Base-by-base conservation (phyloP, 2,329 filamentous ascomycete species). In the Calonectria honghensis region DNA sequence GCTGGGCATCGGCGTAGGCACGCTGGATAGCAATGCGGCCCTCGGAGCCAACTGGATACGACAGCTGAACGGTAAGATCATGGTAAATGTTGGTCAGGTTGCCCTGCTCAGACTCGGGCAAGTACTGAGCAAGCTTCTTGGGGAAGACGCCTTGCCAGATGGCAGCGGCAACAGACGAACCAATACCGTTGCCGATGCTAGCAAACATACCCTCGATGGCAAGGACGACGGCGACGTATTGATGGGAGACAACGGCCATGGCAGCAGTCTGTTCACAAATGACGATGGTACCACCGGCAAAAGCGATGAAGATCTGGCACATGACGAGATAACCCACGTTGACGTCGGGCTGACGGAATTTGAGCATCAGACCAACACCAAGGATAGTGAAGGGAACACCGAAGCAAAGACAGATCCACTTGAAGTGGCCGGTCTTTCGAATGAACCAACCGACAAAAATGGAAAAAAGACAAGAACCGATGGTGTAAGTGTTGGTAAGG, bases 291-390 rank as follows among this genome's bases (percentile, higher is more conserved):
- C 68, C 70, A 11, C 74, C 70, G 27, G 70, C 72, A 50, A 73
- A 73, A n/a, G 74, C 72, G 35, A 76, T 76, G 35, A 77, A 75
- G 45, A 77, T 73, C 65, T 76, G 70, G 70, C 74, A 77, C 83
- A 91, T 89, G 80, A 93, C 82, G 20, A 93, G 85, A 80, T 90
- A 89, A 4, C 88, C 85, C 29, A 91, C 85, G 32, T 87, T 86
- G 61, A 85, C 85, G 52, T 88, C 85, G 57, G 90, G 88, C 72
- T 87, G 86, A 32, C 91, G 90, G 83, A 90, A 92, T 39, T 90
- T 81, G 74, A 92, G 88, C 90, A 93, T 91, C 48, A 92, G 83
- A 4, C 89, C 86, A 4, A 90, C 84, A 1, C 89, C 90, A 2
- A 89, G 82, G 39, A 91, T 88, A 74, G 89, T 90, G 11, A 92